These are phyloP conservation scores for Chlorella sp. DNA, from an alignment of 139 green algal species.

Conservation along the genomic window DNA sequence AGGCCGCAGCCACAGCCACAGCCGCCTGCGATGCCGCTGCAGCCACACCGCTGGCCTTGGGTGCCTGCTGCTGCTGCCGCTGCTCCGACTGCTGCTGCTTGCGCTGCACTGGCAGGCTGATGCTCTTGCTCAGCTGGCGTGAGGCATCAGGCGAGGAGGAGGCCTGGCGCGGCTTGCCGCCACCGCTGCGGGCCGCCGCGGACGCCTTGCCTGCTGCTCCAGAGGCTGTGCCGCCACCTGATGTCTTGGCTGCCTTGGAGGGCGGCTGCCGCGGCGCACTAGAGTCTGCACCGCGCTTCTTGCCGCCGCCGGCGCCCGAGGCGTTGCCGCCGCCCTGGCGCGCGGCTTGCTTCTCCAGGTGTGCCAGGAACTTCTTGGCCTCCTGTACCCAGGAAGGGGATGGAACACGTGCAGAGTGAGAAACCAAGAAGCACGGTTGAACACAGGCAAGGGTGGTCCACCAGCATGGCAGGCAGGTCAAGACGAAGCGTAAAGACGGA, in stretches of 20 bases:
- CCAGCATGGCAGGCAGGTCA: too few relatives aligned
- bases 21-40: too few relatives aligned
- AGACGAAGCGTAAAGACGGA: too few relatives aligned
- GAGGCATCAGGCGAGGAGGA: neutral
- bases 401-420: too few relatives aligned
- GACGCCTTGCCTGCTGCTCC: neutral
- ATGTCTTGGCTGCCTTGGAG: conserved; percentile 12
- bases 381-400: too few relatives aligned
- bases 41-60: too few relatives aligned
- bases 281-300: neutral
- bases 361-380: too few relatives aligned
- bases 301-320: neutral
- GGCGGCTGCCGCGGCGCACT: neutral
- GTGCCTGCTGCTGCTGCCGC: too few relatives aligned
- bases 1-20: too few relatives aligned
- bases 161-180: neutral
- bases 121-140: neutral
- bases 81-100: too few relatives aligned
- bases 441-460: too few relatives aligned
- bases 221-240: neutral
- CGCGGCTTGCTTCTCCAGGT: neutral
- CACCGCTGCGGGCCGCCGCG: neutral
- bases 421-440: too few relatives aligned
- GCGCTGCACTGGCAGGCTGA: neutral
- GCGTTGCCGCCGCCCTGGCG: neutral